Percentiles rank a stretch among this genome's conserved stretches.
phyloP scores from a whole-genome alignment of 2,329 filamentous ascomycete genomes.

The Venturia carpophila region DNA sequence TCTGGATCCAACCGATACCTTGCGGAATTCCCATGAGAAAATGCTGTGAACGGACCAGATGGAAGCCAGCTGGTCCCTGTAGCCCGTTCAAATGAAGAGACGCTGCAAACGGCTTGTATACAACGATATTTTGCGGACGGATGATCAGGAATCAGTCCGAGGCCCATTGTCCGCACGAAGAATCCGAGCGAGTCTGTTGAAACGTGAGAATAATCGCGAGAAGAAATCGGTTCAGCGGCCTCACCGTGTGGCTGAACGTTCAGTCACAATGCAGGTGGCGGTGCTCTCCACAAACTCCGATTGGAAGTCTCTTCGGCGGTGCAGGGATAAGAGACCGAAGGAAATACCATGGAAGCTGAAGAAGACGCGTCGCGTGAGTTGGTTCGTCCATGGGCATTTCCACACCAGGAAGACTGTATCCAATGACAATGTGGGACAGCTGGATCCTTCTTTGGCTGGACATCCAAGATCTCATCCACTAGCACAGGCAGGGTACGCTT shows the following conservation, averaged over 20 bases:
- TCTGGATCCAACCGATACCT: background rate
- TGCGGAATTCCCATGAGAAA: background rate
- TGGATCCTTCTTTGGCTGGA: background rate
- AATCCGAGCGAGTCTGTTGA: background rate
- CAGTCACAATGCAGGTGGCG: background rate
- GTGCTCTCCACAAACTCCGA: background rate
- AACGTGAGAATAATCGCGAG: background rate
- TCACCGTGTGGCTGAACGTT: slow-evolving; percentile 7
- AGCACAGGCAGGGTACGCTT: background rate
- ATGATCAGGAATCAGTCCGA: background rate
- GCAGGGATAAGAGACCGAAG: background rate
- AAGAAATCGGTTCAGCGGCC: background rate
- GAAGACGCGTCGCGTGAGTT: slow-evolving; percentile 1
- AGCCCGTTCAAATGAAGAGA: background rate
- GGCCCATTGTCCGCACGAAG: background rate
- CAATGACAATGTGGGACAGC: background rate
- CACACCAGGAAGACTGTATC: background rate
- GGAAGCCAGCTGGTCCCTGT: slow-evolving; percentile 1
- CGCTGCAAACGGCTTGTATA: background rate
- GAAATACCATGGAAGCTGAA: slow-evolving; percentile 3
- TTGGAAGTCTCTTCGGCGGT: background rate
- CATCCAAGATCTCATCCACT: background rate
- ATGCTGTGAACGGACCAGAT: slow-evolving; percentile 7
- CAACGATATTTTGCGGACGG: background rate
- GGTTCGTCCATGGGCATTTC: slow-evolving; percentile 9